phyloP scores from a whole-genome alignment of 108 stramenopile species.

The Cyclotella baltica region DNA sequence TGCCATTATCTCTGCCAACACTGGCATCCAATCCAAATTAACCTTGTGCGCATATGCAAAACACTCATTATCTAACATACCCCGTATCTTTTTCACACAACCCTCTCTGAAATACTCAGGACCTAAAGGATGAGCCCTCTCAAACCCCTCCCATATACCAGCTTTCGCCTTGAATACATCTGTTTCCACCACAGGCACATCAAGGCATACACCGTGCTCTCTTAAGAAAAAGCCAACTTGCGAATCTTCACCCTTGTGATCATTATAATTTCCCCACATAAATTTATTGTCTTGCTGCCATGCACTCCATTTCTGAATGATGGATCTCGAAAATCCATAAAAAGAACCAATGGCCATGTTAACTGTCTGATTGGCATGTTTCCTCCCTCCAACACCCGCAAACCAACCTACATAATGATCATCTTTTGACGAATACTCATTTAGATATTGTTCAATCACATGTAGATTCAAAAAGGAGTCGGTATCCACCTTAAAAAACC shows the following conservation, averaged over 20 bases:
- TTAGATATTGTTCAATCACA: slow-evolving; percentile 22
- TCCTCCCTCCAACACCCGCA: slow-evolving; percentile 5
- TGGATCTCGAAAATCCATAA: slow-evolving; percentile 19
- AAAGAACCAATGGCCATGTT: slow-evolving; percentile 24
- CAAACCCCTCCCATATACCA: slow-evolving; percentile 26
- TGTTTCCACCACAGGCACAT: slow-evolving; percentile 7
- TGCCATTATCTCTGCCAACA: slow-evolving; percentile 9
- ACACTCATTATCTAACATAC: slow-evolving; percentile 12
- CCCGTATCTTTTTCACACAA: background rate
- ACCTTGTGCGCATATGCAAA: slow-evolving; percentile 25
- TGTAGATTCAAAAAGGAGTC: slow-evolving; percentile 26
- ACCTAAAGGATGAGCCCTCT: background rate
- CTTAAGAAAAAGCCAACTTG: slow-evolving; percentile 24
- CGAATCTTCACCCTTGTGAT: slow-evolving; percentile 18
- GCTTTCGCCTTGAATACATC: background rate
- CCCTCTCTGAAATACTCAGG: background rate
- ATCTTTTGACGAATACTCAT: slow-evolving; percentile 8
- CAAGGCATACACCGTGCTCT: slow-evolving; percentile 20
- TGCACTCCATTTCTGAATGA: slow-evolving; percentile 8
- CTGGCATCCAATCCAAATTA: slow-evolving; percentile 14
- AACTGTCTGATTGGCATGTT: slow-evolving; percentile 3
- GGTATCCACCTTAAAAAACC: slow-evolving; percentile 33
- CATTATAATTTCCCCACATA: background rate
- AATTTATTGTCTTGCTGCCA: slow-evolving; percentile 7
- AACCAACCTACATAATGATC: slow-evolving; percentile 22